Conservation (phyloP, 805 yeast species). For the Metschnikowia colocasiae region DNA sequence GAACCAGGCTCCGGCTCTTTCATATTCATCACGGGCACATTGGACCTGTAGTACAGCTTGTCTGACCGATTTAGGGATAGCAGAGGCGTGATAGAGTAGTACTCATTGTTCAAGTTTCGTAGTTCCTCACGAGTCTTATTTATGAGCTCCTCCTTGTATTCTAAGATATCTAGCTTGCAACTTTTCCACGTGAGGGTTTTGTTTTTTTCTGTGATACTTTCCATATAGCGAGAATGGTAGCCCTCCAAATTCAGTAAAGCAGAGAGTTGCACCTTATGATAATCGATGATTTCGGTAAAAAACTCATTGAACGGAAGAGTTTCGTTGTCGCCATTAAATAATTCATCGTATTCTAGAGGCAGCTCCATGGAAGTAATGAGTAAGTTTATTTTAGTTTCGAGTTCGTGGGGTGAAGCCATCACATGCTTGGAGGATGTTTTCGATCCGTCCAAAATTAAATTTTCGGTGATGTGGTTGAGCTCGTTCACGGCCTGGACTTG, state of each 20-base stretch:
- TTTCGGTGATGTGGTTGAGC: slow-evolving; percentile 32
- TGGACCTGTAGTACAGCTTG: slow-evolving; percentile 27
- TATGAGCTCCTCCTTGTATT: slow-evolving; percentile 25
- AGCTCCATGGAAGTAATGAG: slow-evolving; percentile 29
- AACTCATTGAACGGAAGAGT: slow-evolving; percentile 23
- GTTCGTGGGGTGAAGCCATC: slow-evolving; percentile 19
- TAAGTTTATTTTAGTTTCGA: slow-evolving; percentile 30
- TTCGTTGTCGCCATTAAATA: slow-evolving; percentile 17
- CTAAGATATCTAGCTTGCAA: slow-evolving; percentile 24
- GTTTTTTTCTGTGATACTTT: slow-evolving; percentile 21
- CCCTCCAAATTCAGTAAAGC: slow-evolving; percentile 27
- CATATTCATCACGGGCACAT: slow-evolving; percentile 16
- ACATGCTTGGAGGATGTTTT: not conserved
- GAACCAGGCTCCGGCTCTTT: slow-evolving; percentile 13
- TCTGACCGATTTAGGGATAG: slow-evolving; percentile 8
- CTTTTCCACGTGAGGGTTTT: slow-evolving; percentile 34
- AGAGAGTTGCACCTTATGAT: slow-evolving; percentile 22
- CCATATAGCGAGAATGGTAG: slow-evolving; percentile 27
- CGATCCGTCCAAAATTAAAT: slow-evolving; percentile 18
- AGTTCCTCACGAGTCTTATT: slow-evolving; percentile 27
- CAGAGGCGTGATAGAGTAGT: slow-evolving; percentile 22
- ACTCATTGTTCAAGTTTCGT: slow-evolving; percentile 27
- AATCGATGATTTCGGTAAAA: slow-evolving; percentile 22
- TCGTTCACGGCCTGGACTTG: slow-evolving; percentile 35
- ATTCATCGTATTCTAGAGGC: slow-evolving; percentile 33